These are phyloP conservation scores for Zasmidium cellare DNA, from an alignment of 2,329 filamentous ascomycete species.

Conservation along the genomic window DNA sequence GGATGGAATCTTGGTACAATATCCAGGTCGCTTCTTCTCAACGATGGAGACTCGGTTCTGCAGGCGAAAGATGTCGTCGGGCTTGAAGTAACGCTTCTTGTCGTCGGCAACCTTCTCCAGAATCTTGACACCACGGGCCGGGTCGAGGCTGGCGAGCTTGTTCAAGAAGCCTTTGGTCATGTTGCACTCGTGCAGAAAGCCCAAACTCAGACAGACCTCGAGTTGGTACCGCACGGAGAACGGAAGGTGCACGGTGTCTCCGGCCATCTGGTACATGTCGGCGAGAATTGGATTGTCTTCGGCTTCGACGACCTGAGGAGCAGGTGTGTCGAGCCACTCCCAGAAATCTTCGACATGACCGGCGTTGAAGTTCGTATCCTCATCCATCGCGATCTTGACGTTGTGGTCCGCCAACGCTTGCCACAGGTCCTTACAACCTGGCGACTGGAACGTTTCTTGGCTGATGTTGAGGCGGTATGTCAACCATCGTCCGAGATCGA, in stretches of 20 bases:
- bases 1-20: constrained; percentile 75
- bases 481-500: constrained; percentile 66
- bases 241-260: constrained; percentile 31
- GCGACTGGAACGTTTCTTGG: constrained; percentile 5
- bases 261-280: constrained; percentile 21
- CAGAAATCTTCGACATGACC: constrained; percentile 8
- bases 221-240: constrained; percentile 85
- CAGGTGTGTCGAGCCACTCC: constrained; percentile 11
- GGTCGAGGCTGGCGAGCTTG: constrained; percentile 53
- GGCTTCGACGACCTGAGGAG: not conserved
- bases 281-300: constrained; percentile 9
- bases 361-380: constrained; percentile 45
- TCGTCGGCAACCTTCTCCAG: constrained; percentile 73
- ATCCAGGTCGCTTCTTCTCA: constrained; percentile 51
- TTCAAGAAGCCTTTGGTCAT: constrained; percentile 68
- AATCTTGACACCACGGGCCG: constrained; percentile 57
- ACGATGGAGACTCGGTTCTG: constrained; percentile 40
- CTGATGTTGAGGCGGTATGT: constrained; percentile 56
- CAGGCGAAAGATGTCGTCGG: constrained; percentile 67
- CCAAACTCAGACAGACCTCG: constrained; percentile 86
- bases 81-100: constrained; percentile 63
- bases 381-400: constrained; percentile 52
- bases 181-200: constrained; percentile 73
- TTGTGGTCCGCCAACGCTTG: constrained; percentile 71
- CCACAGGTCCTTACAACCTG: constrained; percentile 35